phyloP scores from a whole-genome alignment of 1,284 basidiomycete genomes.

The Rhodotorula sp. region DNA sequence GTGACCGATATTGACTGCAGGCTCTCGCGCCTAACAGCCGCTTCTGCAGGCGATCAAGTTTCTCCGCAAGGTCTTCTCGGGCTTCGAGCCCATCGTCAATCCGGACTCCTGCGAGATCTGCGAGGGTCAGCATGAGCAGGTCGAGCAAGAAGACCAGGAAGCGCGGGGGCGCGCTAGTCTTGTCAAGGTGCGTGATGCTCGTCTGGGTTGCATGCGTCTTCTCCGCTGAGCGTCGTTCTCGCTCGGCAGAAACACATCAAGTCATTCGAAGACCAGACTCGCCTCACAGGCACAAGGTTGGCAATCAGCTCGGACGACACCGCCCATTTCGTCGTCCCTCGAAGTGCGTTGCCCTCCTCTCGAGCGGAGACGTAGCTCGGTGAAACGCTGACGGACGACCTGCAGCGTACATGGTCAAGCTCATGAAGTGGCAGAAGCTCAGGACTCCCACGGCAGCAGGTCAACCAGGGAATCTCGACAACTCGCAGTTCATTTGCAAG shows the following conservation, averaged over 20 bases:
- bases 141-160: slow-evolving; percentile 71
- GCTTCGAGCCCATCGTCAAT: slow-evolving; percentile 55
- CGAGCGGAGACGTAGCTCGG: too few relatives aligned
- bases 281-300: slow-evolving; percentile 10
- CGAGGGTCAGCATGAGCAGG: slow-evolving; percentile 59
- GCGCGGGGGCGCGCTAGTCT: slow-evolving; percentile 44
- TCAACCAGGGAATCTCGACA: slow-evolving; percentile 65
- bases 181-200: neutral
- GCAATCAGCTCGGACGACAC: neutral
- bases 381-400: neutral
- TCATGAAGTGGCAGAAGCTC: slow-evolving; percentile 27
- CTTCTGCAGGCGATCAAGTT: slow-evolving; percentile 58
- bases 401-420: slow-evolving; percentile 30
- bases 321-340: slow-evolving; percentile 24
- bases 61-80: slow-evolving; percentile 61
- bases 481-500: slow-evolving; percentile 62
- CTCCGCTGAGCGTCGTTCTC: neutral
- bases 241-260: slow-evolving; percentile 13
- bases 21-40: too few relatives aligned
- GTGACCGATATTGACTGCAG: too few relatives aligned
- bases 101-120: slow-evolving; percentile 58
- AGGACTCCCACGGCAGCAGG: slow-evolving; percentile 45
- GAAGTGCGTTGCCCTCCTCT: slow-evolving; percentile 4
- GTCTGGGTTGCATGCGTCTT: neutral
- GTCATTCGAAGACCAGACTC: slow-evolving; percentile 7